phyloP scores from a whole-genome alignment of 345 rosid genomes.

The Moringa oleifera region DNA sequence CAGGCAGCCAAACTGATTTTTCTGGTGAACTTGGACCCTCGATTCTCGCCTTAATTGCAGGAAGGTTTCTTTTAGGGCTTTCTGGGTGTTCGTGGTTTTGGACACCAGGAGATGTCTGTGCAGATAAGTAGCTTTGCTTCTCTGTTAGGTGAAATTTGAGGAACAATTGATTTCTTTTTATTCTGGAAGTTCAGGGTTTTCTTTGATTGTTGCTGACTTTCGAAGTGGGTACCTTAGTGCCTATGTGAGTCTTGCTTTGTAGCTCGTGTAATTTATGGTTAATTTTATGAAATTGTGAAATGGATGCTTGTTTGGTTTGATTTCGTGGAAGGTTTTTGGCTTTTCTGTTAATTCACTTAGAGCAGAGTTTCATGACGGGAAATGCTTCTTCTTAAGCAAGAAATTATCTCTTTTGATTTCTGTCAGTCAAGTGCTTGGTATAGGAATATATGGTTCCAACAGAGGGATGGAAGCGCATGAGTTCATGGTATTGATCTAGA shows the following conservation, averaged over 20 bases:
- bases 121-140: conserved; percentile 11
- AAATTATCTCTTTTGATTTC: conserved; percentile 16
- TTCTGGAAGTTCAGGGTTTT: neutral
- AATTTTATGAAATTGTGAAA: no score
- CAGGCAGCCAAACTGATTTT: neutral
- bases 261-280: neutral
- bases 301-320: conserved; percentile 15
- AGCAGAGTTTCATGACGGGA: neutral
- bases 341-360: neutral
- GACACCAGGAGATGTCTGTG: conserved; percentile 11
- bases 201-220: conserved; percentile 8
- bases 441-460: neutral
- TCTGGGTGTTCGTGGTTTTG: conserved; percentile 1
- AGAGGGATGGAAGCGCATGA: conserved; percentile 2
- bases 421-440: neutral
- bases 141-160: neutral
- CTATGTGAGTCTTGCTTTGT: neutral
- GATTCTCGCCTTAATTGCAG: conserved; percentile 16
- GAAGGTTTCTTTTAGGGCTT: neutral
- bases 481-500: conserved; percentile 15
- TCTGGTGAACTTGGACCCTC: conserved; percentile 10
- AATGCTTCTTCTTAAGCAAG: conserved; percentile 9
- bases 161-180: neutral
- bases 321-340: conserved; percentile 3
- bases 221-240: conserved; percentile 5